These are phyloP conservation scores for Coemansia sp. DNA, from an alignment of 192 early-diverging fungal species.

Conservation along the genomic window DNA sequence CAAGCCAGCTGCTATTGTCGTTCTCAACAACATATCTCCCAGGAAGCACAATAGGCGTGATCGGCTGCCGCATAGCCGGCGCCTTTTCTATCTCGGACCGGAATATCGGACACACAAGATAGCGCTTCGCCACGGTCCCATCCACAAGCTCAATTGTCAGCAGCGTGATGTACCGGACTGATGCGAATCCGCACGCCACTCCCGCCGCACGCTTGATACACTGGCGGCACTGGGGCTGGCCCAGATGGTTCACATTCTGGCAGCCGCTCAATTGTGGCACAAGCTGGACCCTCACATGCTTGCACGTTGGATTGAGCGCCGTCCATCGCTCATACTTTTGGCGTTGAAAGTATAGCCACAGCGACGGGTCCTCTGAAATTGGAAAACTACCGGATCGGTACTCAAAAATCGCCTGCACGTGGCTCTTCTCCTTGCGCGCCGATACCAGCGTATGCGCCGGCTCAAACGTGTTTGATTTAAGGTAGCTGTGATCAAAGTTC, in stretches of 20 bases:
- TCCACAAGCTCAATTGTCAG: constrained; percentile 22
- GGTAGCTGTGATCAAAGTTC: constrained; percentile 10
- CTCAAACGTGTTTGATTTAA: constrained; percentile 18
- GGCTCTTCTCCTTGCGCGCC: constrained; percentile 6
- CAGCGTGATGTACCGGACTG: constrained; percentile 21
- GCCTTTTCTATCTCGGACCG: constrained; percentile 26
- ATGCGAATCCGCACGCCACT: constrained; percentile 18
- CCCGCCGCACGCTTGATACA: constrained; percentile 25
- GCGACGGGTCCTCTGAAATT: constrained; percentile 19
- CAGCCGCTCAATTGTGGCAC: constrained; percentile 23
- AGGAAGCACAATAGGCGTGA: constrained; percentile 32
- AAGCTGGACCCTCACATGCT: constrained; percentile 13
- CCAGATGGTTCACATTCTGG: not conserved
- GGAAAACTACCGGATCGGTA: constrained; percentile 11
- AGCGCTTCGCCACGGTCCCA: constrained; percentile 10
- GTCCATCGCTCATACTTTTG: constrained; percentile 33
- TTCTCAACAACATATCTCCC: constrained; percentile 11
- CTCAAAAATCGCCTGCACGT: constrained; percentile 19
- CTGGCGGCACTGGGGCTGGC: constrained; percentile 32
- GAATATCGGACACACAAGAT: constrained; percentile 27
- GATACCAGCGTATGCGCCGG: constrained; percentile 25
- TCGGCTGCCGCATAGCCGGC: constrained; percentile 20
- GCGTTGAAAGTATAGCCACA: constrained; percentile 18
- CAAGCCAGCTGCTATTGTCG: constrained; percentile 32
- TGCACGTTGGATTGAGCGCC: constrained; percentile 7